phyloP scores from a whole-genome alignment of 176 grass and related monocot genomes.

The Eremochloa ophiuroides region DNA sequence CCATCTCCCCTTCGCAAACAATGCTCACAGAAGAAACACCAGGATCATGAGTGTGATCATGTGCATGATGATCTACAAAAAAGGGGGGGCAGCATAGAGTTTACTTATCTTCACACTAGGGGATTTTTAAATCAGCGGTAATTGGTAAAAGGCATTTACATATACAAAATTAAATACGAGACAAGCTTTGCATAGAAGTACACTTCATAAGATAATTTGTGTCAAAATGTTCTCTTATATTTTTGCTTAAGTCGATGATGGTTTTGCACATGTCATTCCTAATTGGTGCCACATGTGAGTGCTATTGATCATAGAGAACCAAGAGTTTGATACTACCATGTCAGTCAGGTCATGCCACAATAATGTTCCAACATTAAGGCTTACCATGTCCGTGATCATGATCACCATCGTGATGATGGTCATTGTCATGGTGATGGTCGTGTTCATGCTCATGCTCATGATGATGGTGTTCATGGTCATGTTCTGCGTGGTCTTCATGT shows the following conservation, averaged over 20 bases:
- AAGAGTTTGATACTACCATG: background rate
- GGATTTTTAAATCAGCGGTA: background rate
- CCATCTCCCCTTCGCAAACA: conserved; percentile 93
- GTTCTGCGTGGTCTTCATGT: conserved; percentile 49
- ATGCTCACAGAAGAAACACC: conserved; percentile 98
- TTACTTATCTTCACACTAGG: conserved; percentile 5
- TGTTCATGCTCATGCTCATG: conserved; percentile 52
- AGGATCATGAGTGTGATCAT: conserved; percentile 96
- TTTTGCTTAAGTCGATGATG: background rate
- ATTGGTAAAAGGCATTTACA: background rate
- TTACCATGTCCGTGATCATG: conserved; percentile 86
- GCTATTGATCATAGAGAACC: background rate
- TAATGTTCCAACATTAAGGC: conserved; percentile 19
- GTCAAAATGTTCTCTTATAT: background rate
- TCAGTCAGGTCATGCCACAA: background rate
- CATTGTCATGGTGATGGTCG: too few relatives aligned
- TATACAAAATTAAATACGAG: background rate
- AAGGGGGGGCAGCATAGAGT: conserved; percentile 9
- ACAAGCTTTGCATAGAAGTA: background rate
- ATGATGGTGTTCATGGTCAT: conserved; percentile 38
- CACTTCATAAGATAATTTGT: background rate
- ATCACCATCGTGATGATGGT: conserved; percentile 52
- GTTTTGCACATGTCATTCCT: background rate
- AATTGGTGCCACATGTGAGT: background rate
- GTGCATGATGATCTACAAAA: conserved; percentile 73